phyloP scores from a whole-genome alignment of 1,284 basidiomycete genomes.

The Exsudoporus floridanus region DNA sequence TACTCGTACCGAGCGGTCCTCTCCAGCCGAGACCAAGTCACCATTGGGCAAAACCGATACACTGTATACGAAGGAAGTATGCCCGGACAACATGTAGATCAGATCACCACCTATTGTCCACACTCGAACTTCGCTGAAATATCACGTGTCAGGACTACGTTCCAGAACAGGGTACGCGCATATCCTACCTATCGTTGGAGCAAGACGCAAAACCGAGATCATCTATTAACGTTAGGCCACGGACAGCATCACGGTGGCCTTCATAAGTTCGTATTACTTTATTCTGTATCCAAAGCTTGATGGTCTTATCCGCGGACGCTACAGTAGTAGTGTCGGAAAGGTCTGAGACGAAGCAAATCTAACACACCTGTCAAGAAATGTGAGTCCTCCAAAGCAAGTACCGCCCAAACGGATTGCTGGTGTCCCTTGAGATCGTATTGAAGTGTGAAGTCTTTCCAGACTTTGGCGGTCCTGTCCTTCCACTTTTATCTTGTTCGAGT shows the following conservation, averaged over 20 bases:
- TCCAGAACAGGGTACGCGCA: conserved; percentile 1
- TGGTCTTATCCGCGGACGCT: conserved; percentile 96
- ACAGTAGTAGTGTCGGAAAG: conserved; percentile 10
- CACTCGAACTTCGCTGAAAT: conserved; percentile 78
- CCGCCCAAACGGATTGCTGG: conserved; percentile 93
- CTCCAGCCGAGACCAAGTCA: conserved; percentile 76
- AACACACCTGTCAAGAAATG: conserved; percentile 78
- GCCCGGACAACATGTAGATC: conserved; percentile 81
- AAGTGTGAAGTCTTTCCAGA: conserved; percentile 86
- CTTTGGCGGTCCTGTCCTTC: conserved; percentile 76
- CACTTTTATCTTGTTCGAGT: not conserved
- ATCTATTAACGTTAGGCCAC: conserved; percentile 76
- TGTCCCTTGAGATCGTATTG: conserved; percentile 83
- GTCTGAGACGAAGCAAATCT: not conserved
- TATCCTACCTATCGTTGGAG: conserved; percentile 82
- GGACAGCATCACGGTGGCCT: conserved; percentile 90
- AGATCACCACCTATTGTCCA: conserved; percentile 84
- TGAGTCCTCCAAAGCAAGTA: conserved; percentile 78
- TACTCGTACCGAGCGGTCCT: conserved; percentile 79
- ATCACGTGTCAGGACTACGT: conserved; percentile 3
- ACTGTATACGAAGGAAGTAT: conserved; percentile 96
- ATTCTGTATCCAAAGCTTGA: conserved; percentile 84
- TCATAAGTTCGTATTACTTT: conserved; percentile 72
- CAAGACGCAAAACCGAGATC: conserved; percentile 93
- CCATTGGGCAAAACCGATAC: conserved; percentile 78